Conservation (phyloP, 2,329 filamentous ascomycete genomes). For the Colletotrichum plurivorum region DNA sequence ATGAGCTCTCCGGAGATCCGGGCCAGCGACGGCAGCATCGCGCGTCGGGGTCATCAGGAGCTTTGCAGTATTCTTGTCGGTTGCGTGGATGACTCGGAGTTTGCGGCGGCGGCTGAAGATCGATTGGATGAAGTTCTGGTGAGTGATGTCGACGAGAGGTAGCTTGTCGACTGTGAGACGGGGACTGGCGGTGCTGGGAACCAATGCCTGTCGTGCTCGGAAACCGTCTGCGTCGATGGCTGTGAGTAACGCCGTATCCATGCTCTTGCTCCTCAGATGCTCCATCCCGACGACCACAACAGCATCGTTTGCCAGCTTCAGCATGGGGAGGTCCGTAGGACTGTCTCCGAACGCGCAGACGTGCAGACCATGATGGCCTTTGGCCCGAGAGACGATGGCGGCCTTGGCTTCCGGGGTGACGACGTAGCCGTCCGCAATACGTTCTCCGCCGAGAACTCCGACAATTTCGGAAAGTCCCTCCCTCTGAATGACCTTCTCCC, state of each 20-base stretch:
- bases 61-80: slow-evolving; percentile 58
- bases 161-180: slow-evolving; percentile 60
- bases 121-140: slow-evolving; percentile 43
- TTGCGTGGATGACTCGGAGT: slow-evolving; percentile 58
- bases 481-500: slow-evolving; percentile 66
- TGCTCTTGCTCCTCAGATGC: slow-evolving; percentile 61
- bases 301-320: slow-evolving; percentile 65
- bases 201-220: slow-evolving; percentile 59
- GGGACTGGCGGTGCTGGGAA: slow-evolving; percentile 55
- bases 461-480: slow-evolving; percentile 58
- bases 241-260: slow-evolving; percentile 61
- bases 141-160: slow-evolving; percentile 55
- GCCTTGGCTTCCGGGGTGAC: slow-evolving; percentile 65
- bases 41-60: slow-evolving; percentile 69
- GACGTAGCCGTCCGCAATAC: slow-evolving; percentile 61
- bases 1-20: slow-evolving; percentile 64
- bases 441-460: slow-evolving; percentile 67
- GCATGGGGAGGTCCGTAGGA: slow-evolving; percentile 70
- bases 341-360: slow-evolving; percentile 75
- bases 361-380: slow-evolving; percentile 43
- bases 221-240: slow-evolving; percentile 59
- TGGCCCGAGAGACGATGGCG: slow-evolving; percentile 59
- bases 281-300: slow-evolving; percentile 69
- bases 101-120: slow-evolving; percentile 21
- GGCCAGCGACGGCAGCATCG: slow-evolving; percentile 63